These are phyloP conservation scores for Dactylis glomerata DNA, from an alignment of 176 grass and related monocot species.

Conservation along the genomic window DNA sequence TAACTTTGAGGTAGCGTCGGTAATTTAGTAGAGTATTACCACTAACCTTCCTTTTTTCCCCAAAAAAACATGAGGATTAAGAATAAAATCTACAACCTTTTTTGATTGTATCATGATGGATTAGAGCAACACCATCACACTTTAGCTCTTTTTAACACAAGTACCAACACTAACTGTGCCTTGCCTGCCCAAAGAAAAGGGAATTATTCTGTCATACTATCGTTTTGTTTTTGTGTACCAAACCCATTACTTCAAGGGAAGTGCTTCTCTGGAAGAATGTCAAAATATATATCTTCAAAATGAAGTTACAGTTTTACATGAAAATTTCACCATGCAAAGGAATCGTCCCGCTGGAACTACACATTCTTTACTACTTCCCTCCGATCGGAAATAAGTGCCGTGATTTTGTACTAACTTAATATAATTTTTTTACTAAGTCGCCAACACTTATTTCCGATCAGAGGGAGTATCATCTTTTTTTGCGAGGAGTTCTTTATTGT, in stretches of 20 bases:
- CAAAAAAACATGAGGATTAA: neutral
- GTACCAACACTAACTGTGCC: neutral
- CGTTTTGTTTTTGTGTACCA: neutral
- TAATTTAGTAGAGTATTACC: slow-evolving; percentile 12
- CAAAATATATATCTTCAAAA: neutral
- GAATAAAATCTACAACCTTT: slow-evolving; percentile 33
- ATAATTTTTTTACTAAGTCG: no score
- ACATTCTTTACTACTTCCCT: no score
- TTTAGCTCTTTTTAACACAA: slow-evolving; percentile 5
- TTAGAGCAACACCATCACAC: neutral
- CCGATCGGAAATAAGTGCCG: no score
- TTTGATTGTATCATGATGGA: slow-evolving; percentile 12
- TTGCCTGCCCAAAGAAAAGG: neutral
- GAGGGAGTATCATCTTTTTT: no score
- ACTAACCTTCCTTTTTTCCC: neutral
- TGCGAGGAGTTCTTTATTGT: no score
- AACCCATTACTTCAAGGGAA: neutral
- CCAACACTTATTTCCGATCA: no score
- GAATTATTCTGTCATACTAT: neutral
- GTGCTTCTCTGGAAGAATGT: neutral
- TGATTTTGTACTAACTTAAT: no score
- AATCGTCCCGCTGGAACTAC: neutral
- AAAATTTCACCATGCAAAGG: neutral
- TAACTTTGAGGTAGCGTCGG: neutral
- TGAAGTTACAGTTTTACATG: neutral